A percentile compares a stretch with the other conserved stretches of the same genome.
Evolutionary conservation across 2,329 filamentous ascomycete genomes (phyloP).

Genomic region (Phialophora expanda): DNA sequence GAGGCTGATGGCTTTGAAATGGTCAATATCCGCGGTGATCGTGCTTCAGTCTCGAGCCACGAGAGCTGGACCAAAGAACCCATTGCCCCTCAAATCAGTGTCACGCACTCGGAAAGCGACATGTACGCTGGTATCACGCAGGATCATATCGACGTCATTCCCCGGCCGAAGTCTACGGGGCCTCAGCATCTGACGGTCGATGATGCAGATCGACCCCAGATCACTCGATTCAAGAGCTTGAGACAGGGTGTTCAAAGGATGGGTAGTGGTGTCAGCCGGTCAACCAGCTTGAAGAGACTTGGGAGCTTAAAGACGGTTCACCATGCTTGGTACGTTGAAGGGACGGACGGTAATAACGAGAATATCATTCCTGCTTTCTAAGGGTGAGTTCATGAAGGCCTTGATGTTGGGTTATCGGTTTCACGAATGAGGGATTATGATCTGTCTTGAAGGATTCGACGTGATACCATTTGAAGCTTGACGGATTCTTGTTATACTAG

Average conservation of each 20-base stretch:
- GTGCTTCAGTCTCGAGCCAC: conserved; percentile 18
- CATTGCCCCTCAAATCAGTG: conserved; percentile 12
- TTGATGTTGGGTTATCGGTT: conserved; percentile 8
- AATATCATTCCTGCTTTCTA: conserved; percentile 35
- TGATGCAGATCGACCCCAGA: conserved; percentile 28
- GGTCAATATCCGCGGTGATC: conserved; percentile 29
- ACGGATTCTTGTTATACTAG: background rate
- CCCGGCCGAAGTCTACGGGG: conserved; percentile 24
- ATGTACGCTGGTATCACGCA: conserved; percentile 17
- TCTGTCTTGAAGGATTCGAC: conserved; percentile 19
- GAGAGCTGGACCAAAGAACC: conserved; percentile 27
- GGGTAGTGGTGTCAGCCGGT: conserved; percentile 72
- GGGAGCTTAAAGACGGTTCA: conserved; percentile 52
- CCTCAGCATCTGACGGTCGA: conserved; percentile 28
- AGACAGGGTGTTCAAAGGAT: conserved; percentile 34
- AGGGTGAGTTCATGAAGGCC: conserved; percentile 1
- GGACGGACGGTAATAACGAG: conserved; percentile 35
- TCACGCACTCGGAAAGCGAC: conserved; percentile 20
- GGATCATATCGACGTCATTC: conserved; percentile 32
- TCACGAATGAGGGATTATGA: conserved; percentile 24
- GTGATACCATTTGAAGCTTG: conserved; percentile 8
- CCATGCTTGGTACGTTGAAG: conserved; percentile 38
- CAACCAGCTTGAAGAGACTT: conserved; percentile 90
- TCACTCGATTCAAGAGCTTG: conserved; percentile 40
- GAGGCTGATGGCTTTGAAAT: conserved; percentile 39